Base-by-base conservation (phyloP, 306 rosid genomes). In the Neltuma alba region DNA sequence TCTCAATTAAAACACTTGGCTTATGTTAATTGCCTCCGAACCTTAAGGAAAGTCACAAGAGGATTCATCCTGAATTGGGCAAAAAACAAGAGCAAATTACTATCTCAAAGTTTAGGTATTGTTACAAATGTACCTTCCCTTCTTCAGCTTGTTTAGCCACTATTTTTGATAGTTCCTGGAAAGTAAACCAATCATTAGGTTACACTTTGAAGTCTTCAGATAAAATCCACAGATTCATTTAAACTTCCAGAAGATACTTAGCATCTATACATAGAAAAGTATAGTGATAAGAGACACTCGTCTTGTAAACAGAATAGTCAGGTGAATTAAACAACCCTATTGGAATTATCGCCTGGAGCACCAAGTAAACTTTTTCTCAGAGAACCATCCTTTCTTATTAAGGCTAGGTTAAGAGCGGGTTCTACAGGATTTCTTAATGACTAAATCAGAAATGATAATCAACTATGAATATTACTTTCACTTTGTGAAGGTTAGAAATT, bases 81-180 rank as follows among this genome's bases (percentile, higher is more conserved):
- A 81, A 83, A 28, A 74, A 77, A 37, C 30, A 78, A 80, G 31
- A 50, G 55, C 40, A 65, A 44, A 70, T 45, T 82, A 62, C 60
- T 28, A 77, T 78, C 79, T 79, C 65, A 68, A 86, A 78, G 52
- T 40, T 63, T 65, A 67, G 62, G 58, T 10, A 63, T 41, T 36
- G 20, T 40, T 64, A 79, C 23, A 42, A 83, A 37, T 15, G 45
- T 90, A 95, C 99, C 98, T 95, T 95, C 82, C 99, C 99, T 77
- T 95, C 99, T 89, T 95, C 99, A 37, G 92, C 80, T 83, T 89
- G 97, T 86, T 95, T 95, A 52, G 98, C 87, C 78, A 88, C 99
- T 78, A 91, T 61, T 87, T 95, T 95, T 8, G 90, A 80, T 74
- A 95, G 78, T 83, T 95, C 98, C 99, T 95, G 89, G 20, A 84